phyloP scores from a whole-genome alignment of 75 land plant species.

The Cryptomeria japonica region DNA sequence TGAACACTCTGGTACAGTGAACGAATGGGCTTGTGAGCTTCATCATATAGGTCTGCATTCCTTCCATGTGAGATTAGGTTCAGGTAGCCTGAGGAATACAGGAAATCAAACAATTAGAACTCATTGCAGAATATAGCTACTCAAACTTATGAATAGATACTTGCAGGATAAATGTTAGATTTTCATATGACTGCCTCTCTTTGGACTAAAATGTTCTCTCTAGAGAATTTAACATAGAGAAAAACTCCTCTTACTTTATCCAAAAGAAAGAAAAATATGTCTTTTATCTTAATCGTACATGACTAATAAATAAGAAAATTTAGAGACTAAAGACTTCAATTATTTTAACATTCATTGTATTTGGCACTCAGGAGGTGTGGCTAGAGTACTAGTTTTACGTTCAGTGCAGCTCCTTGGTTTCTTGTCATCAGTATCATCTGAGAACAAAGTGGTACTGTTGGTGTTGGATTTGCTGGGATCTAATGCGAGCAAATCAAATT shows the following conservation, averaged over 20 bases:
- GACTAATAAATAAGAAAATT: neutral
- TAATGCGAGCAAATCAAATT: slow-evolving; percentile 53
- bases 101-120: neutral
- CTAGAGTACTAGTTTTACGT: slow-evolving; percentile 29
- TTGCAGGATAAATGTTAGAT: neutral
- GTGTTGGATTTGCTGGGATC: slow-evolving; percentile 90
- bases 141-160: neutral
- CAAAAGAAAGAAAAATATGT: neutral
- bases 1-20: neutral
- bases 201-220: neutral
- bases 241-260: neutral
- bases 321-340: neutral
- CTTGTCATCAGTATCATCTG: slow-evolving; percentile 88
- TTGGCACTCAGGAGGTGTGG: slow-evolving; percentile 40
- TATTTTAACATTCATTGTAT: slow-evolving; percentile 14
- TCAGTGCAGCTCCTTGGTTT: slow-evolving; percentile 21
- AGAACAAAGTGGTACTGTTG: slow-evolving; percentile 70
- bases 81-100: neutral
- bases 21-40: neutral
- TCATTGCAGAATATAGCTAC: neutral
- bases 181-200: neutral
- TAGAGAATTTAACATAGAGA: neutral
- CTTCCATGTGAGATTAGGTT: neutral
- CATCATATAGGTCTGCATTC: neutral
- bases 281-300: neutral